Base-by-base conservation (phyloP, 2,329 filamentous ascomycete species). In the Lachnellula arida region DNA sequence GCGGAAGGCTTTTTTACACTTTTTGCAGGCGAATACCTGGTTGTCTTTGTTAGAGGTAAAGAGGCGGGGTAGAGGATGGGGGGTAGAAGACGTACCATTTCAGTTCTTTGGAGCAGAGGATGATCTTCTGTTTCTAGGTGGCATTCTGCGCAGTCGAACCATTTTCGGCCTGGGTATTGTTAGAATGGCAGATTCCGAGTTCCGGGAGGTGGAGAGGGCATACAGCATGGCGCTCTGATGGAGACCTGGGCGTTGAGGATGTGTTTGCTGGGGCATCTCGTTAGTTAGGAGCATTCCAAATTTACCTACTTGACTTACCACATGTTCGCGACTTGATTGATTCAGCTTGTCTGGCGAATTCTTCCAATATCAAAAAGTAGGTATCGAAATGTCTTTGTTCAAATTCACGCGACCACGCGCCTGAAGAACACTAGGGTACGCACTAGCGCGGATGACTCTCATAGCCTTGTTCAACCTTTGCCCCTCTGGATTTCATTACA, bases 111-210 rank as follows among this genome's bases (percentile, higher is more conserved):
- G 53, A 82, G 75, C 22, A 99, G 84, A 39, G 81, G 75, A 72
- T 97, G 94, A 59, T 78, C 75, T 73, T 95, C 88, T 59, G 84
- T 78, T 72, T 99, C 94, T 53, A 77, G 76, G 76, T 99, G 94
- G 76, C 94, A 99, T 72, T 97, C 88, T 62, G 90, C 89, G 75
- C 94, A 99, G 78, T 99, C 94, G 76, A 97, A 99, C 95, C 95
- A 99, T 79, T 96, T 97, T 59, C 85, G 83, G 78, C 90, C 90
- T 93, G 67, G 37, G 44, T 4, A 44, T 48, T 51, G 42, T 49
- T 19, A 59, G 50, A 17, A 35, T 14, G 48, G 15, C 15, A 40
- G 19, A 11, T 1, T 19, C n/a, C 42, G 17, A 0, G 25, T 17
- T 34, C 12, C 5, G 4, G 14, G n/a, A 17, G 44, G 14, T 28